phyloP scores from a whole-genome alignment of 2,329 filamentous ascomycete species.

The Clonostachys rhizophaga region DNA sequence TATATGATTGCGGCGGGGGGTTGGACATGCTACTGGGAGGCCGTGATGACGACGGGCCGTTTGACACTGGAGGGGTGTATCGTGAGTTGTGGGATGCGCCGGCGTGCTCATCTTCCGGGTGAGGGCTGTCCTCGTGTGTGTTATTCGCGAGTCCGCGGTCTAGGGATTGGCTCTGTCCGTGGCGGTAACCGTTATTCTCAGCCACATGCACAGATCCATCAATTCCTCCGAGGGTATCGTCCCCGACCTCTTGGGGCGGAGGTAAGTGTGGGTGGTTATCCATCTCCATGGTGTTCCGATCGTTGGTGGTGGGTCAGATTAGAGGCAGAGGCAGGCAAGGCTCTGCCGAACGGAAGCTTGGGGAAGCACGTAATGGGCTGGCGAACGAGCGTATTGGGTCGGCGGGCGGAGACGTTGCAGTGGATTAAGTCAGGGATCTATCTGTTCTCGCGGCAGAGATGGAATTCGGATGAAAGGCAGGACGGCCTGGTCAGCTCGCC shows the following conservation, averaged over 20 bases:
- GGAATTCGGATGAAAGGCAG: not conserved
- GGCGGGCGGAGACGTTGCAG: no score
- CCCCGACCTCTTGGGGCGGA: conserved; percentile 27
- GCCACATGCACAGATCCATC: conserved; percentile 39
- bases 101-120: conserved; percentile 33
- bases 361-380: conserved; percentile 3
- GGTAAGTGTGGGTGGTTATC: conserved; percentile 10
- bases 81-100: conserved; percentile 16
- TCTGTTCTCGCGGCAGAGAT: not conserved
- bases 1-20: conserved; percentile 5
- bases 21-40: conserved; percentile 9
- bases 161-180: conserved; percentile 42
- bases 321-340: not conserved
- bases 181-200: conserved; percentile 27
- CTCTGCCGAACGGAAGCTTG: conserved; percentile 26
- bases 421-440: no score
- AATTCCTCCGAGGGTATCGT: conserved; percentile 45
- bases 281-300: conserved; percentile 43
- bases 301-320: conserved; percentile 5
- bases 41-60: conserved; percentile 5
- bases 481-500: conserved; percentile 1
- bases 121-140: conserved; percentile 18
- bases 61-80: conserved; percentile 22
- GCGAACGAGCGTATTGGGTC: no score
- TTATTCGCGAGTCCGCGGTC: conserved; percentile 37